Evolutionary conservation across 176 grass and related monocot genomes (phyloP).

Genomic region (Zea luxurians): DNA sequence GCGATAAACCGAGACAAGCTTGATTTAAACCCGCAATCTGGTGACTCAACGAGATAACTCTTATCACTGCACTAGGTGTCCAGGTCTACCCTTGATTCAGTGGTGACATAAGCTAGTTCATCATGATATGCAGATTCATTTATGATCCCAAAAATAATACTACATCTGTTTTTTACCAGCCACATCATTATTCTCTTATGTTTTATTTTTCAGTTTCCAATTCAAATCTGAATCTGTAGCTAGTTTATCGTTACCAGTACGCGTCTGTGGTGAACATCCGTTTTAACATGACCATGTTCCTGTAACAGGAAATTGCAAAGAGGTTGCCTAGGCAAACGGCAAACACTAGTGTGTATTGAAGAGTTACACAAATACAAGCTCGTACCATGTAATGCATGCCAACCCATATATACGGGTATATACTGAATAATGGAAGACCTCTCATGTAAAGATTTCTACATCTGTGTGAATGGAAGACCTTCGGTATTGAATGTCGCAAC

Average conservation of each 20-base stretch:
- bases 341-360: neutral
- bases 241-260: neutral
- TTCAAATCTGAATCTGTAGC: neutral
- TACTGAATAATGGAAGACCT: constrained; percentile 29
- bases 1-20: no score
- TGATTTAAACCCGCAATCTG: no score
- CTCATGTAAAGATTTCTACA: constrained; percentile 31
- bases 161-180: neutral
- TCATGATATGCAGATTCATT: neutral
- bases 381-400: constrained; percentile 28
- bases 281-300: constrained; percentile 1
- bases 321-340: constrained; percentile 48
- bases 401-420: neutral
- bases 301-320: constrained; percentile 50
- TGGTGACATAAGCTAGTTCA: no score
- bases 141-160: constrained; percentile 5
- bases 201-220: neutral
- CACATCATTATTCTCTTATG: neutral
- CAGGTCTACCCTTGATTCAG: no score
- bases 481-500: neutral
- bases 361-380: constrained; percentile 2
- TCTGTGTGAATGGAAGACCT: neutral
- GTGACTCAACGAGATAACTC: no score
- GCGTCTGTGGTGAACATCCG: neutral
- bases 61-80: no score